Conservation (phyloP, 306 rosid genomes). For the Gastrolobium bilobum region DNA sequence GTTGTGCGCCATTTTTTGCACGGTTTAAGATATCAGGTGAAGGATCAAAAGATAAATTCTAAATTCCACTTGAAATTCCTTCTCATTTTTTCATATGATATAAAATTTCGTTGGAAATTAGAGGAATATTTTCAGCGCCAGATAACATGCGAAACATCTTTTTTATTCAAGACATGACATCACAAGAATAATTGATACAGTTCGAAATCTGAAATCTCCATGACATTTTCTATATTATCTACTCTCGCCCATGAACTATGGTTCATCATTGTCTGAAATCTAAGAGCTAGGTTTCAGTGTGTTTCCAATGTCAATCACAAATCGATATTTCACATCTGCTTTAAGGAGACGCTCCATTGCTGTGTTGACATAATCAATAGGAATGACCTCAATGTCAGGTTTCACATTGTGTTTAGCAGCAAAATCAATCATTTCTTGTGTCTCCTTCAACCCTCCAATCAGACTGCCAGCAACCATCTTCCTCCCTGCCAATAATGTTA, state of each 20-base stretch:
- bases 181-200: background rate
- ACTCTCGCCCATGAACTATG: no score
- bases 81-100: background rate
- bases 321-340: slow-evolving; percentile 61
- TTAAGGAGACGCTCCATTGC: slow-evolving; percentile 59
- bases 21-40: no score
- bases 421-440: slow-evolving; percentile 61
- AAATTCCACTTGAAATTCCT: no score
- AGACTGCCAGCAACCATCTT: slow-evolving; percentile 46
- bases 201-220: background rate
- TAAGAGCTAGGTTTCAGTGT: slow-evolving; percentile 36
- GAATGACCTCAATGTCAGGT: slow-evolving; percentile 56
- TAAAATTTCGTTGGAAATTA: background rate
- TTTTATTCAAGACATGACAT: background rate
- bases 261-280: background rate
- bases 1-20: no score
- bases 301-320: slow-evolving; percentile 58
- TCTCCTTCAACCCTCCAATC: slow-evolving; percentile 59
- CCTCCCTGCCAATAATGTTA: slow-evolving; percentile 42
- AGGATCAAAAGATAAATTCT: no score
- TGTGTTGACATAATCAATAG: slow-evolving; percentile 58
- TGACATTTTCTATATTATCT: no score
- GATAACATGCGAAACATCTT: background rate
- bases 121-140: background rate
- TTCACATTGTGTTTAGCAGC: slow-evolving; percentile 53